Percentiles rank a stretch among this genome's conserved stretches.
Conservation (phyloP, 1,284 basidiomycete genomes). For the Peniophora sp. region DNA sequence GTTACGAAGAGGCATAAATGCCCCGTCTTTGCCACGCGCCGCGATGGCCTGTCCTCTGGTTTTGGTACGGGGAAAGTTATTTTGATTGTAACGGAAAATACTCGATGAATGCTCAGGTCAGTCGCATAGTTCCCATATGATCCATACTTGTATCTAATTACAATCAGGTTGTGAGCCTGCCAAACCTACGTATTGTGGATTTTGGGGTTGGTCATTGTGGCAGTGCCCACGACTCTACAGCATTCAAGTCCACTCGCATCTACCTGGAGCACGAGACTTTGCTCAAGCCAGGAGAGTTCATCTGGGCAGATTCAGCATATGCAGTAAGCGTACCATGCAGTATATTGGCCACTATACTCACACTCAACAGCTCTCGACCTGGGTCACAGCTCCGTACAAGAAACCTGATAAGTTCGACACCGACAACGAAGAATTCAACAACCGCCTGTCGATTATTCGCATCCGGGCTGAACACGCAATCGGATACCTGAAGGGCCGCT, state of each 20-base stretch:
- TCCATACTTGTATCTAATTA: no score
- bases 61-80: no score
- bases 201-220: constrained; percentile 22
- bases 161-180: constrained; percentile 2
- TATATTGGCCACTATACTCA: no score
- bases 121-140: no score
- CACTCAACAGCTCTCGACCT: constrained; percentile 13
- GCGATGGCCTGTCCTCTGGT: no score
- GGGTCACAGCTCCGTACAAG: constrained; percentile 25
- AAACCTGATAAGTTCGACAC: constrained; percentile 14
- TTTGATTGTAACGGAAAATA: no score
- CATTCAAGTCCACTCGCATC: constrained; percentile 24
- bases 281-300: constrained; percentile 27
- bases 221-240: constrained; percentile 24
- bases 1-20: no score
- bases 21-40: no score
- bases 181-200: constrained; percentile 26
- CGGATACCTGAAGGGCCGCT: constrained; percentile 25
- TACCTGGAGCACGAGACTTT: constrained; percentile 20
- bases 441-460: constrained; percentile 17
- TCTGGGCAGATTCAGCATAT: constrained; percentile 32
- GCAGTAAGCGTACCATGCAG: no score
- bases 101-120: no score
- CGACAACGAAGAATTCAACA: constrained; percentile 24
- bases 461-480: constrained; percentile 28